These are phyloP conservation scores for Bisporella sp. DNA, from an alignment of 2,329 filamentous ascomycete genomes.

Conservation along the genomic window DNA sequence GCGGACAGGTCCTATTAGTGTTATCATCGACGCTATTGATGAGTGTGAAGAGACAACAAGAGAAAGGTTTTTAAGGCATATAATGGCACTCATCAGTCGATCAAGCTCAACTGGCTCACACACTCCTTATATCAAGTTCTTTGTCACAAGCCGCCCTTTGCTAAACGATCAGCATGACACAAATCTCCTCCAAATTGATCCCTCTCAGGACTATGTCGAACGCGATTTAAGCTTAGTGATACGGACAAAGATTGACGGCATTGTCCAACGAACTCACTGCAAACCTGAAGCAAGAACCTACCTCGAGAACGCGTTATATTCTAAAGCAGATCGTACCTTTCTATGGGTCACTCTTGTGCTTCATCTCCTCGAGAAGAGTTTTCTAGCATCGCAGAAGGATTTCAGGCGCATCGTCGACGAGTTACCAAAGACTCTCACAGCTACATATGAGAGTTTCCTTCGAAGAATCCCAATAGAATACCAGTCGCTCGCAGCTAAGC, in stretches of 20 bases:
- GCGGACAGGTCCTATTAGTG: slow-evolving; percentile 20
- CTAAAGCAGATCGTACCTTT: slow-evolving; percentile 30
- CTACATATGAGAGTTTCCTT: slow-evolving; percentile 28
- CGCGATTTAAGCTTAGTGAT: slow-evolving; percentile 29
- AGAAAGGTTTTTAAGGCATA: slow-evolving; percentile 20
- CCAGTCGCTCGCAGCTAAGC: slow-evolving; percentile 16
- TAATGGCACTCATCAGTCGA: slow-evolving; percentile 16
- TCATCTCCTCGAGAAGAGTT: slow-evolving; percentile 25
- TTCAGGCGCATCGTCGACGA: slow-evolving; percentile 26
- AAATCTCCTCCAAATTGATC: slow-evolving; percentile 21
- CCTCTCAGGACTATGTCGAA: slow-evolving; percentile 14
- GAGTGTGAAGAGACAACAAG: slow-evolving; percentile 29
- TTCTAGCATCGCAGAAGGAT: slow-evolving; percentile 19
- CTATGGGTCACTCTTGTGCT: slow-evolving; percentile 33
- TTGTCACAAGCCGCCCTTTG: slow-evolving; percentile 21
- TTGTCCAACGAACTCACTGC: slow-evolving; percentile 23
- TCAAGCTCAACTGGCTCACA: slow-evolving; percentile 6
- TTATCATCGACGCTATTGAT: slow-evolving; percentile 34
- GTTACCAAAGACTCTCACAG: slow-evolving; percentile 25
- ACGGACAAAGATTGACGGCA: slow-evolving; percentile 24
- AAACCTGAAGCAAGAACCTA: slow-evolving; percentile 19
- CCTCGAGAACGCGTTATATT: slow-evolving; percentile 24
- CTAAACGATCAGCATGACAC: slow-evolving; percentile 11
- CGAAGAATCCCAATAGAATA: slow-evolving; percentile 19
- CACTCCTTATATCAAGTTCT: slow-evolving; percentile 26